Base-by-base conservation (phyloP, 768 basidiomycete species). In the Tulasnella sp. region DNA sequence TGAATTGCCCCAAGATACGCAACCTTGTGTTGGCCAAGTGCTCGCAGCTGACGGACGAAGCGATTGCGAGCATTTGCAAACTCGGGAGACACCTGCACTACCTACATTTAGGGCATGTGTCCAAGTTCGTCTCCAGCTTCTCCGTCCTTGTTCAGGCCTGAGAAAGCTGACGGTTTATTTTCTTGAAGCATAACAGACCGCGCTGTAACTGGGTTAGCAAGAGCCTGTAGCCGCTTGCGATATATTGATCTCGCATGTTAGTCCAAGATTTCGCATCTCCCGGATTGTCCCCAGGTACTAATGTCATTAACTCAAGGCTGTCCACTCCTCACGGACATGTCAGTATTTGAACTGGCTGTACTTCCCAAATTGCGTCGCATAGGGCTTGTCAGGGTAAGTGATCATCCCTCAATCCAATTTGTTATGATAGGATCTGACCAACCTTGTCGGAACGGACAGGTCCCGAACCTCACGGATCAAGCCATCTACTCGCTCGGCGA, bases 11-110 rank as follows among this genome's bases (percentile, higher is more conserved):
- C 11, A 86, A 84, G 69, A 84, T 96, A 63, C 81, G 92, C 61
- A 89, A 84, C 65, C 74, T 96, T 41, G 87, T 91, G 45, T 71
- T 96, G 48, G 88, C 91, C 45, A 94, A 93, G 69, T 96, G 92
- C 68, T 68, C 71, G 9, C 69, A 79, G 45, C 73, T 96, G 66
- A 90, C 91, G 5, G 90, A 94, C 72, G 79, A 78, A 59, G 79
- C 87, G 1, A 81, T 98, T 38, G 83, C 86, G 64, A 85, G 80
- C 60, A 87, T 98, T 31, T 88, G 88, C 69, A 77, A 76, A 67
- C 77, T 99, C 17, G 93, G 93, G n/a, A 85, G 87, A 68, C 82
- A 92, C 68, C 70, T 99, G 31, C 96, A 98, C 69, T 91, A 94
- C 68, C 79, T 99, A 31, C 96, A 99, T 70, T 78, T 98, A 42